Percentiles rank a stretch among this genome's conserved stretches.
Evolutionary conservation across 208 protist species (phyloP).

Genomic region (Acanthamoeba castellanii): DNA sequence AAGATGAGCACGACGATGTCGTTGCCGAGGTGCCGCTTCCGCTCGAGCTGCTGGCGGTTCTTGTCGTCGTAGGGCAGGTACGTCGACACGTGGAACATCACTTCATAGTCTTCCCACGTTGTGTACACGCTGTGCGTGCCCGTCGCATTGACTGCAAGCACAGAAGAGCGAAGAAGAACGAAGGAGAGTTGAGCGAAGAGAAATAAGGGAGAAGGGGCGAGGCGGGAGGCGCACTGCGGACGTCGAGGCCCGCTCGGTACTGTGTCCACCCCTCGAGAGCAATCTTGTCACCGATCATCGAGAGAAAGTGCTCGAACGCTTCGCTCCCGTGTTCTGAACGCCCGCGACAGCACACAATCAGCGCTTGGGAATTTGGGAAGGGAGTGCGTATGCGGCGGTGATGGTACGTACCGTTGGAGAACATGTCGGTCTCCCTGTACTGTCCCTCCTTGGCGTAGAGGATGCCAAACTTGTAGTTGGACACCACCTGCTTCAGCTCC

Average conservation of each 20-base stretch:
- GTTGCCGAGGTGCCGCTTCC: slow-evolving; percentile 79
- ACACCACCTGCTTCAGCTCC: slow-evolving; percentile 48
- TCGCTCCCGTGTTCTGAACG: slow-evolving; percentile 73
- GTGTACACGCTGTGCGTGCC: slow-evolving; percentile 82
- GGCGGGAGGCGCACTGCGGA: slow-evolving; percentile 29
- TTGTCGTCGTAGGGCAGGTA: slow-evolving; percentile 78
- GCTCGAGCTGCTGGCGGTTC: slow-evolving; percentile 83
- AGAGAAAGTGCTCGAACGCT: slow-evolving; percentile 83
- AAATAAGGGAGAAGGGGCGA: neutral
- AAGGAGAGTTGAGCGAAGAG: neutral
- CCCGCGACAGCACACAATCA: neutral
- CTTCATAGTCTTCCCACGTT: slow-evolving; percentile 77
- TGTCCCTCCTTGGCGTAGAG: slow-evolving; percentile 81
- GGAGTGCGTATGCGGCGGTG: no score
- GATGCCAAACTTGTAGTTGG: slow-evolving; percentile 87
- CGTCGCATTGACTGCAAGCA: slow-evolving; percentile 73
- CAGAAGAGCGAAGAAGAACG: neutral
- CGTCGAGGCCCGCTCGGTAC: slow-evolving; percentile 86
- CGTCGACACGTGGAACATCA: slow-evolving; percentile 90
- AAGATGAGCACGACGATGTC: slow-evolving; percentile 81
- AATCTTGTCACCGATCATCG: slow-evolving; percentile 82
- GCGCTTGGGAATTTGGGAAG: neutral
- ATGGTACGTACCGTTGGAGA: slow-evolving; percentile 85
- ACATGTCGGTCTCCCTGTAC: slow-evolving; percentile 83
- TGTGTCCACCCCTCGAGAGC: slow-evolving; percentile 79